Percentiles rank a stretch among this genome's conserved stretches.
These are phyloP conservation scores for Cephalotrichum gorgonifer DNA, from an alignment of 2,329 filamentous ascomycete genomes.

Conservation along the genomic window DNA sequence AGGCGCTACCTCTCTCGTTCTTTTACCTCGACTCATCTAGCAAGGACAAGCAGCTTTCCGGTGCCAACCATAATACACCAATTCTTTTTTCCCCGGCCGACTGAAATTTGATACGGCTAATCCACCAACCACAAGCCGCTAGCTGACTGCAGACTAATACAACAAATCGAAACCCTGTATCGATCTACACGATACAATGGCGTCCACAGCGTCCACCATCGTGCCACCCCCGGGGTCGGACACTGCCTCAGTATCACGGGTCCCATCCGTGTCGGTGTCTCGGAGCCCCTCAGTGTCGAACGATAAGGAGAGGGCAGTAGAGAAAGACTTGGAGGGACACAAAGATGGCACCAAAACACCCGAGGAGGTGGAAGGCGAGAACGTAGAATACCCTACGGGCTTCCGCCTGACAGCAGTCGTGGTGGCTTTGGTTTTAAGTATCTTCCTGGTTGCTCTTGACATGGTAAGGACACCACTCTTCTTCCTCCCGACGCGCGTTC, in stretches of 20 bases:
- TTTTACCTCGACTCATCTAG: background rate
- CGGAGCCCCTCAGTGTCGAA: background rate
- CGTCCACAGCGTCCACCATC: background rate
- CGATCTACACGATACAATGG: background rate
- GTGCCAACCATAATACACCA: too few relatives aligned
- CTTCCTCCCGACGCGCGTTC: background rate
- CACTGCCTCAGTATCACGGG: background rate
- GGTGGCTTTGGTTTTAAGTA: constrained; percentile 25
- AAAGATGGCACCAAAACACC: background rate
- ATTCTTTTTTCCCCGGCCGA: too few relatives aligned
- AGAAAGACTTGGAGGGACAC: background rate
- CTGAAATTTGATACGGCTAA: background rate
- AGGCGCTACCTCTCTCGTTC: background rate
- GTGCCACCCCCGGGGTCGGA: background rate
- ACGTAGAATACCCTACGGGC: background rate
- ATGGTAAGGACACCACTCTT: background rate
- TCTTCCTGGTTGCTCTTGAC: constrained; percentile 29
- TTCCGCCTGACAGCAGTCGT: constrained; percentile 19
- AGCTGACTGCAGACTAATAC: background rate
- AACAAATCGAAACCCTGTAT: background rate
- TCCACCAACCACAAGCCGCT: background rate
- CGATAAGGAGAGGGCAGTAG: background rate
- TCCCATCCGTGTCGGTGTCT: background rate
- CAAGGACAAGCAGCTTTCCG: too few relatives aligned
- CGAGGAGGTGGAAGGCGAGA: background rate